A percentile compares a stretch with the other conserved stretches of the same genome.
These are phyloP conservation scores for Ustilago crameri DNA, from an alignment of 1,284 basidiomycete genomes.

Conservation along the genomic window DNA sequence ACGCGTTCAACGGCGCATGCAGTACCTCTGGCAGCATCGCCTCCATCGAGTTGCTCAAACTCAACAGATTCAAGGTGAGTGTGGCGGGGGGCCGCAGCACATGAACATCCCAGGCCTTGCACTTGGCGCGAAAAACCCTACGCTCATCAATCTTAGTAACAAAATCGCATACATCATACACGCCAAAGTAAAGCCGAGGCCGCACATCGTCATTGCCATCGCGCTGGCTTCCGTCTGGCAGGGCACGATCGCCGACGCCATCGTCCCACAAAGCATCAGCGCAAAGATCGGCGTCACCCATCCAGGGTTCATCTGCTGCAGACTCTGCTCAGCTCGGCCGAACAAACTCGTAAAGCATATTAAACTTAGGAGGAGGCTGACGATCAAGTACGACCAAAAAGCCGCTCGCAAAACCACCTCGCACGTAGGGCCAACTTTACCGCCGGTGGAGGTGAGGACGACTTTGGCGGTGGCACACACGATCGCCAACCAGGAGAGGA, in stretches of 20 bases:
- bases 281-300: conserved; percentile 50
- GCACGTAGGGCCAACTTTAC: background rate
- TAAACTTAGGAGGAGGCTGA: conserved; percentile 1
- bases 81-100: conserved; percentile 38
- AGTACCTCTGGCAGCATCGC: background rate
- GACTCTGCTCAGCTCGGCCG: conserved; percentile 9
- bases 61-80: conserved; percentile 35
- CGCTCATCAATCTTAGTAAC: conserved; percentile 33
- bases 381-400: conserved; percentile 34
- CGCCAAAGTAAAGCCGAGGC: conserved; percentile 25
- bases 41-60: conserved; percentile 11
- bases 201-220: conserved; percentile 25
- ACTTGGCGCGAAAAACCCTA: conserved; percentile 15
- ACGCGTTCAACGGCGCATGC: conserved; percentile 8
- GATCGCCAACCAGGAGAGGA: conserved; percentile 32
- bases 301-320: conserved; percentile 40
- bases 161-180: conserved; percentile 43
- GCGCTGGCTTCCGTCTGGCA: conserved; percentile 10
- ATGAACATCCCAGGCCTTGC: conserved; percentile 41
- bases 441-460: background rate
- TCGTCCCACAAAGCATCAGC: conserved; percentile 44
- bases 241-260: conserved; percentile 11
- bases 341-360: conserved; percentile 23
- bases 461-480: conserved; percentile 6
- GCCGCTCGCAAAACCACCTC: background rate